Conservation (phyloP, 345 rosid species). For the Triadica sebifera region DNA sequence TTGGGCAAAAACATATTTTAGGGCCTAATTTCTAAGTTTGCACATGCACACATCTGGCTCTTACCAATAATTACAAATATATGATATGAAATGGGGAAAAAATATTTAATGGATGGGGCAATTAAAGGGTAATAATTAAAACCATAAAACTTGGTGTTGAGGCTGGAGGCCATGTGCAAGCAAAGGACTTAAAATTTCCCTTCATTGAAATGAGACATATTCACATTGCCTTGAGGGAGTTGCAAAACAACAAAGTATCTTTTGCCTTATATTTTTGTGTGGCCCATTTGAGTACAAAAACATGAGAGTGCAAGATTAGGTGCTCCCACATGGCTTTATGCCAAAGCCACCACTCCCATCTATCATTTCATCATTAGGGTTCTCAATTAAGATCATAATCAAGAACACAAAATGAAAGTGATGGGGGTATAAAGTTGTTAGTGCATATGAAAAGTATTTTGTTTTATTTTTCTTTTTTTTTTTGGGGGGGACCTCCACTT, state of each 20-base stretch:
- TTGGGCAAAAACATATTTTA: no score
- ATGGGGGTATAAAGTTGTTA: no score
- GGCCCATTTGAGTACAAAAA: slow-evolving; percentile 1
- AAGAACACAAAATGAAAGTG: not conserved
- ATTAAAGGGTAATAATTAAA: slow-evolving; percentile 35
- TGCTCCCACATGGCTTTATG: slow-evolving; percentile 41
- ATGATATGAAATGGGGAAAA: no score
- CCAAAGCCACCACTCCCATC: slow-evolving; percentile 25
- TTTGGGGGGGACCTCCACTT: no score
- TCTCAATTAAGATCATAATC: not conserved
- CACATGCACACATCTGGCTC: slow-evolving; percentile 45
- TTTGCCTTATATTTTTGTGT: slow-evolving; percentile 15
- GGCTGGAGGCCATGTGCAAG: slow-evolving; percentile 58
- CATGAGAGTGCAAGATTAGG: slow-evolving; percentile 19
- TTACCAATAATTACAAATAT: slow-evolving; percentile 19
- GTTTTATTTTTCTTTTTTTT: no score
- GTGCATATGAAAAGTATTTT: no score
- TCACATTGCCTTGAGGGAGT: slow-evolving; percentile 10
- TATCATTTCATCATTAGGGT: slow-evolving; percentile 26
- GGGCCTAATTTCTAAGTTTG: no score
- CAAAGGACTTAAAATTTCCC: slow-evolving; percentile 8
- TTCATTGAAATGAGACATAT: slow-evolving; percentile 23
- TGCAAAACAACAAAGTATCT: not conserved
- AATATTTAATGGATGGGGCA: slow-evolving; percentile 3
- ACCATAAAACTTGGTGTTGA: slow-evolving; percentile 25